Conservation (phyloP, 352 stramenopile species). For the Phytophthora aleatoria region DNA sequence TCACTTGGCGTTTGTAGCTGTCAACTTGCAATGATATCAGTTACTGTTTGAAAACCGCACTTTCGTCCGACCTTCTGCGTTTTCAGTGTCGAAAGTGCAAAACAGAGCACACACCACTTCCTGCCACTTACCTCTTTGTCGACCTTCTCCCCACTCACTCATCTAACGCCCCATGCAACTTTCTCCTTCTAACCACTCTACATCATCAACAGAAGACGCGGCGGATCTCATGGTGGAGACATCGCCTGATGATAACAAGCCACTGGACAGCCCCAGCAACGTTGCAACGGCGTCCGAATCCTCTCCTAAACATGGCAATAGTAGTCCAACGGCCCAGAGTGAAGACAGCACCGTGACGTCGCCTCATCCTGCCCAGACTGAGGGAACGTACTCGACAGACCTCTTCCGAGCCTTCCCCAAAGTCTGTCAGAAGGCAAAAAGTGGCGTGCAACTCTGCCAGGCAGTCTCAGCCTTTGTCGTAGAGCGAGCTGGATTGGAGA, state of each 20-base stretch:
- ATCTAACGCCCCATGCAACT: not conserved
- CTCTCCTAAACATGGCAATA: constrained; percentile 12
- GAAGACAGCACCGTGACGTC: constrained; percentile 10
- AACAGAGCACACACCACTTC: not conserved
- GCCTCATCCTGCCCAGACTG: constrained; percentile 3
- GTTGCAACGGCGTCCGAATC: not conserved
- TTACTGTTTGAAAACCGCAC: constrained; percentile 30
- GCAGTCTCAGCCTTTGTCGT: constrained; percentile 65
- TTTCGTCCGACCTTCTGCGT: constrained; percentile 32
- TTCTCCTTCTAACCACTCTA: not conserved
- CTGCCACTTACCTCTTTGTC: not conserved
- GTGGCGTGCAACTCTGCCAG: constrained; percentile 77
- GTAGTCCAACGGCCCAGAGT: constrained; percentile 12
- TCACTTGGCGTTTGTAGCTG: constrained; percentile 21
- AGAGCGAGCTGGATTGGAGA: constrained; percentile 64
- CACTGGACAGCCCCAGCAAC: constrained; percentile 17
- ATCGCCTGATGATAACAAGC: constrained; percentile 5
- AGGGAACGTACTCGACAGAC: constrained; percentile 67
- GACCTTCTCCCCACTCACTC: constrained; percentile 2
- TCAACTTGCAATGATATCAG: constrained; percentile 16
- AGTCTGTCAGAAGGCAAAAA: constrained; percentile 80
- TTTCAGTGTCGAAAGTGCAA: constrained; percentile 21
- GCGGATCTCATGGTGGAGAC: constrained; percentile 19
- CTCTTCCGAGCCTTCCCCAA: constrained; percentile 68
- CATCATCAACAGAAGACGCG: constrained; percentile 11